Base-by-base conservation (phyloP, 2,329 filamentous ascomycete genomes). In the Whalleya microplaca region DNA sequence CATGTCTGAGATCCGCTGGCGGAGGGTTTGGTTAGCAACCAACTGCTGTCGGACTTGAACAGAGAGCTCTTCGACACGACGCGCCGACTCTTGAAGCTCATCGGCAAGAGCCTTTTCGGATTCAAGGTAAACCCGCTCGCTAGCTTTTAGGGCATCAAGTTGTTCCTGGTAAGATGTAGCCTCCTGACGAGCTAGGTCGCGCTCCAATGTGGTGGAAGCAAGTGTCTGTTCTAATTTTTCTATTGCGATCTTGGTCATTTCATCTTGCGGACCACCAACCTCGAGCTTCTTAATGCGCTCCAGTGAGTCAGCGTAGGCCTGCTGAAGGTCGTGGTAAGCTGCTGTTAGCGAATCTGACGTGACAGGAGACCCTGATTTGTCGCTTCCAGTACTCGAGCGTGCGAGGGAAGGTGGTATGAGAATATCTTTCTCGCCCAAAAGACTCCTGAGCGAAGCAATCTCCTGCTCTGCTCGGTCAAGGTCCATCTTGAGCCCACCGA, bases 401-500 rank as follows among this genome's bases (percentile, higher is more conserved):
- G 77, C 79, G 55, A 83, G 75, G 16, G 82, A 82, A 45, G 86
- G 86, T 0, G 89, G 87, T 21, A 90, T 86, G 41, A 87, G 79
- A 53, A 93, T 92, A 68, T 97, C 92, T 64, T 93, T 90, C 72
- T 96, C 91, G 58, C 87, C 80, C 19, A 98, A 82, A 21, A 98
- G 79, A 29, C 80, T 84, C 43, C 91, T 87, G 41, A 99, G 82
- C n/a, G 90, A 90, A 41, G 85, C 80, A 27, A 96, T 96, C 76
- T 99, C 95, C 71, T 95, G 90, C 73, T 97, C 92, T 21, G 95
- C 93, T 60, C 93, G 90, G 73, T 98, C 95, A 42, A 99, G 84
- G 70, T 98, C 94, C 90, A 96, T 97, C 77, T 96, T 96, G 54
- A 98, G 78, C 53, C 93, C 92, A 50, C 86, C 84, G 1, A 98